A percentile compares a stretch with the other conserved stretches of the same genome.
phyloP scores from a whole-genome alignment of 2,329 filamentous ascomycete genomes.

The Emydomyces testavorans region DNA sequence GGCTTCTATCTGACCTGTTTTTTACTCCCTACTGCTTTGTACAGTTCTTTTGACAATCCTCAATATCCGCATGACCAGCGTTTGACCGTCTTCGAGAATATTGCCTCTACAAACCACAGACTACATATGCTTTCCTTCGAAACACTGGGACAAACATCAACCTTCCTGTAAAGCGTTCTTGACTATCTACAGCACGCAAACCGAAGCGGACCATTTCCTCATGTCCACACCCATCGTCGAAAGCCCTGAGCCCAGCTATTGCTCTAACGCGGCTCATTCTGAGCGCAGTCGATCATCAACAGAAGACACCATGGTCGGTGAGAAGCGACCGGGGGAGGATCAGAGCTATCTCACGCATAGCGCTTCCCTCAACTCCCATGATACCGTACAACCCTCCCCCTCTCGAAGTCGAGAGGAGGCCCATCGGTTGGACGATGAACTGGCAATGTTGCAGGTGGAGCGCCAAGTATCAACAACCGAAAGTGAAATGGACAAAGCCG shows the following conservation, averaged over 20 bases:
- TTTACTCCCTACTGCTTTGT: background rate
- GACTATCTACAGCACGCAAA: too few relatives aligned
- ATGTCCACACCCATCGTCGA: conserved; percentile 22
- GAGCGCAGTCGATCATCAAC: conserved; percentile 2
- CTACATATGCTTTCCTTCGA: too few relatives aligned
- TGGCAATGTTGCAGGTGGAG: conserved; percentile 55
- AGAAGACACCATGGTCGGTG: conserved; percentile 1
- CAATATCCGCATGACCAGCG: too few relatives aligned
- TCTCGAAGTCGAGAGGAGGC: conserved; percentile 49
- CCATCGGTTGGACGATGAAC: conserved; percentile 52
- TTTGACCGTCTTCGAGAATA: too few relatives aligned
- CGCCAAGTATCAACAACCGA: conserved; percentile 34
- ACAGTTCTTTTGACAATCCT: background rate
- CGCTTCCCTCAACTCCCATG: background rate
- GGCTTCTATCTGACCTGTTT: too few relatives aligned
- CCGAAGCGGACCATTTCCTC: too few relatives aligned
- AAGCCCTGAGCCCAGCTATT: conserved; percentile 9
- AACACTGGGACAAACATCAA: too few relatives aligned
- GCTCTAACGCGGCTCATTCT: background rate
- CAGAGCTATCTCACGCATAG: background rate
- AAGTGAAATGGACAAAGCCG: conserved; percentile 27
- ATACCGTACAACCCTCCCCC: conserved; percentile 33
- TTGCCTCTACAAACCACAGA: too few relatives aligned
- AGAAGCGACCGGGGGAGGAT: conserved; percentile 2
- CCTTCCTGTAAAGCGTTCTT: too few relatives aligned